Base-by-base conservation (phyloP, 108 stramenopile genomes). In the Stephanodiscus triporus region DNA sequence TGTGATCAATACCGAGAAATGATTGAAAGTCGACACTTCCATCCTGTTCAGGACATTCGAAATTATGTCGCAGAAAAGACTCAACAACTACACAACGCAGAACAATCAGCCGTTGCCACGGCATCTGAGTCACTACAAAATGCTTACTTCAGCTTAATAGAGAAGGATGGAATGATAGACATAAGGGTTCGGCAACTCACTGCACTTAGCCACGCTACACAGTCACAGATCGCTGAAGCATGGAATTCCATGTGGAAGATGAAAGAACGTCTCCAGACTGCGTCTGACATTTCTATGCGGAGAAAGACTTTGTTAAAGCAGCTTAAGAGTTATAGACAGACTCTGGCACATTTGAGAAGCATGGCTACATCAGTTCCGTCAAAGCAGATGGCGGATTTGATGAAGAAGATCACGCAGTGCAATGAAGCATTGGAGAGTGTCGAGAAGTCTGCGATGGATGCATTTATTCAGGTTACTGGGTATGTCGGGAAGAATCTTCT, bases 321-420 rank as follows among this genome's bases (percentile, higher is more conserved):
- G 68, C 77, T 93, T 49, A 86, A 85, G 29, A 89, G 83, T 38
- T 91, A 95, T 73, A 71, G 88, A 47, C 77, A 87, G 40, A 83
- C 91, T 59, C 59, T 95, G 63, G 72, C 70, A 4, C 80, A 87
- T 32, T 89, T 92, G 89, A 69, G 86, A 37, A 81, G 85, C 51
- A 92, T 82, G 74, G 83, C 90, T 2, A 83, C 84, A 22, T 77
- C 90, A 9, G 88, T 92, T 30, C 89, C 91, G 1, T 86, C 91
- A 1, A 85, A 86, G 42, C 94, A 95, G 70, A 91, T 95, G 94
- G 91, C 89, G 20, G 83, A 85, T 26, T 62, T 95, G 64, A 91
- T 95, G 90, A 75, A 87, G 40, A 91, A 81, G 19, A 92, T 95
- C 45, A 91, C 94, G 11, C 88, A 92, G 69, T 88, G 85, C 60